Evolutionary conservation across 306 rosid genomes (phyloP), one percentile per base, ranked within the genome.

Genomic region (Ormosia semicastrata): DNA sequence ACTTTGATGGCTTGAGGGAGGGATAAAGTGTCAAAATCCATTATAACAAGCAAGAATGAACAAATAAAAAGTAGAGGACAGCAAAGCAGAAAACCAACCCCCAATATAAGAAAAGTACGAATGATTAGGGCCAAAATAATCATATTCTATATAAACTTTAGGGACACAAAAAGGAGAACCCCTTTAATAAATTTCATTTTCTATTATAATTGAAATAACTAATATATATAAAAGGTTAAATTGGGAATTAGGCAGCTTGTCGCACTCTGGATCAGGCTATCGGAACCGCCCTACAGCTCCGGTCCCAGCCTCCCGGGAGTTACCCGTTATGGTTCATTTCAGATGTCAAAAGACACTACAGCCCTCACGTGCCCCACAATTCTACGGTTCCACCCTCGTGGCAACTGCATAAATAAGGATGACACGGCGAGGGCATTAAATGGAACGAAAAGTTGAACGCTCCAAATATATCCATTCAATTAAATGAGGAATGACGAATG

Each of bases 11-110:
- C 76, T 87, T 82, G 74, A n/a, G 71, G 11, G 77, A 56, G 80
- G 88, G 87, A 79, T 83, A 87, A 88, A 88, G 90, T 85, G 84
- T 1, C 36, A 60, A 82, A 66, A 53, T n/a, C 66, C 50, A 85
- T 76, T 69, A 81, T 30, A 58, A 65, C 29, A 77, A 50, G 71
- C 57, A 32, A 66, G 81, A 70, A 75, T 47, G 81, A 50, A 65
- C 58, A 85, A 75, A 30, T 44, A 86, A 83, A 86, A 83, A 86
- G 85, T 72, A 81, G 85, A 78, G 64, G 66, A 78, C 58, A 65
- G 57, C 82, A 78, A 67, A 52, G 84, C 67, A 52, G 33, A 18
- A 59, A 81, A 59, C 36, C 59, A 41, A 9, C 44, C 47, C 18
- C 78, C 53, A 68, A 4, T 7, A n/a, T 10, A 60, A 52, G 29